Percentiles rank a stretch among this genome's conserved stretches.
Conservation (phyloP, 164 flowering plant genomes). For the Magnolia changhungtana region DNA sequence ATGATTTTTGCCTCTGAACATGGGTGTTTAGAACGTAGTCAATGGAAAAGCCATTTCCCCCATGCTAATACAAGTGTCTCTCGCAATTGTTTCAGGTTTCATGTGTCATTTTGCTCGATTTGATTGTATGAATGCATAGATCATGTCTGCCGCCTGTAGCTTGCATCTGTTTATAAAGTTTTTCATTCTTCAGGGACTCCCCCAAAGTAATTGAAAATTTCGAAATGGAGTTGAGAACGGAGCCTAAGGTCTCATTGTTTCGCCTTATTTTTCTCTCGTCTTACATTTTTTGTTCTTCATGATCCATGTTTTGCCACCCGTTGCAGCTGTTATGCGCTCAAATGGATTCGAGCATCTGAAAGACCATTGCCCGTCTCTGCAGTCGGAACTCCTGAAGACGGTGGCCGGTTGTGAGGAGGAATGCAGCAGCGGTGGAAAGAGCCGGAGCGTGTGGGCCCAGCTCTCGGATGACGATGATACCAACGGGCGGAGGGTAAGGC, state of each 20-base stretch:
- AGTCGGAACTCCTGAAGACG: conserved; percentile 72
- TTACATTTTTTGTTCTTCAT: conserved; percentile 6
- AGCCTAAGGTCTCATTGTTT: conserved; percentile 24
- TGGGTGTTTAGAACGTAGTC: too few species aligned
- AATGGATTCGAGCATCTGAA: conserved; percentile 70
- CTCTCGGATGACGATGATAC: conserved; percentile 79
- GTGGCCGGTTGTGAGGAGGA: conserved; percentile 82
- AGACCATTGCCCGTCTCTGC: conserved; percentile 57
- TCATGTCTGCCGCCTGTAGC: too few species aligned
- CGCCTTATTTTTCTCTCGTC: conserved; percentile 6
- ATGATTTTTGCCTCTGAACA: too few species aligned
- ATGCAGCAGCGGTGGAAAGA: conserved; percentile 61
- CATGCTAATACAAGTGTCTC: too few species aligned
- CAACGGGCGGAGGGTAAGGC: conserved; percentile 68
- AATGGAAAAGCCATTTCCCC: too few species aligned
- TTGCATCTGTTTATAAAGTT: conserved; percentile 13
- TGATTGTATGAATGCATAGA: too few species aligned
- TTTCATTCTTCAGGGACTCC: conserved; percentile 20
- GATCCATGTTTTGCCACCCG: conserved; percentile 4
- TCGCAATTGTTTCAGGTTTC: too few species aligned
- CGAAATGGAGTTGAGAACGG: conserved; percentile 14
- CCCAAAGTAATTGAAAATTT: conserved; percentile 9
- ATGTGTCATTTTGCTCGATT: too few species aligned
- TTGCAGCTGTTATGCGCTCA: conserved; percentile 79
- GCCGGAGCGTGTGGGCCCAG: conserved; percentile 59